Percentiles rank a stretch among this genome's conserved stretches.
Conservation (phyloP, 148 eudicot genomes). For the Arctostaphylos glauca region DNA sequence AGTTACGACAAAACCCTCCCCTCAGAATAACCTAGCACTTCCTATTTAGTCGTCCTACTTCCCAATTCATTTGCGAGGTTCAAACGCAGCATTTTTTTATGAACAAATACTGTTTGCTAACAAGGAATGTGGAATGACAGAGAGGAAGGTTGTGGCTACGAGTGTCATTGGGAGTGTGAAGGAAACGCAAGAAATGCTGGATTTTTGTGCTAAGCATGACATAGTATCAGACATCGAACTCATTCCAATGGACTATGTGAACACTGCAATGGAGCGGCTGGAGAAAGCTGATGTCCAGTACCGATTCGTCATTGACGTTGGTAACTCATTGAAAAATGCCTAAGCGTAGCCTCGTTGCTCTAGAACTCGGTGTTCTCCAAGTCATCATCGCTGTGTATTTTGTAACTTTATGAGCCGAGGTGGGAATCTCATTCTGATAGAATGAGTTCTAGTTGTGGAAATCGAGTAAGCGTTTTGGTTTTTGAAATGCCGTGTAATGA, state of each 20-base stretch:
- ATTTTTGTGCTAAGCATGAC: neutral
- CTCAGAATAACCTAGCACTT: neutral
- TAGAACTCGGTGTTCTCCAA: neutral
- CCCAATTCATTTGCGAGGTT: too few relatives aligned
- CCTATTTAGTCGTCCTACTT: neutral
- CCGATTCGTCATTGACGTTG: conserved; percentile 10
- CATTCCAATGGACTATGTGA: conserved; percentile 2
- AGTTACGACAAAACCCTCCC: neutral
- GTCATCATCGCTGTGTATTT: neutral
- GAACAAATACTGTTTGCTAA: neutral
- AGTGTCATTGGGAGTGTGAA: neutral
- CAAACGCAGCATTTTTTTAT: too few relatives aligned
- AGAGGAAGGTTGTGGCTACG: neutral
- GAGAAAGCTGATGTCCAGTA: neutral
- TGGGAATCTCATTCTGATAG: neutral
- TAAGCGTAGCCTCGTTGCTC: neutral
- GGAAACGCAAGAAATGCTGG: neutral
- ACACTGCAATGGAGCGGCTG: conserved; percentile 4
- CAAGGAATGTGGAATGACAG: neutral
- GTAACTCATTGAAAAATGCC: neutral
- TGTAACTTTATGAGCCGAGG: neutral
- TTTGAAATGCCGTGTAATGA: neutral
- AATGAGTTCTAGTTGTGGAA: neutral
- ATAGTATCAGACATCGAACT: neutral
- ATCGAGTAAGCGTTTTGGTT: neutral